phyloP scores from a whole-genome alignment of 1,139 yeast species.

The Williopsis jadinii region DNA sequence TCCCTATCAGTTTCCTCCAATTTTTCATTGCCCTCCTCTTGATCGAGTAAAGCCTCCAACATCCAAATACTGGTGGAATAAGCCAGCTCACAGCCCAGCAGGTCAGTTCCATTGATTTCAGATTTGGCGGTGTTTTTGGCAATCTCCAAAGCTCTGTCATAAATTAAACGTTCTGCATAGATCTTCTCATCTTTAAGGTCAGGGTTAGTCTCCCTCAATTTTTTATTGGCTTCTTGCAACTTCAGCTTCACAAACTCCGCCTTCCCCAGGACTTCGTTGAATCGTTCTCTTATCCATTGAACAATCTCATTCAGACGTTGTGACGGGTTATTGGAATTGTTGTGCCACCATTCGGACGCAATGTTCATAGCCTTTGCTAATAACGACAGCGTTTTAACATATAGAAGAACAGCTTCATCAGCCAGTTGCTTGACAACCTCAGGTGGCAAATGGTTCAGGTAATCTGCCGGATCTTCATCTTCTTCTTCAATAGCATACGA shows the following conservation, averaged over 20 bases:
- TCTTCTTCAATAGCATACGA: constrained; percentile 26
- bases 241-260: constrained; percentile 62
- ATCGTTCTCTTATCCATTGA: constrained; percentile 87
- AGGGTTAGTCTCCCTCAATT: constrained; percentile 10
- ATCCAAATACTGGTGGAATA: constrained; percentile 94
- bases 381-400: constrained; percentile 74
- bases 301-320: constrained; percentile 67
- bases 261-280: constrained; percentile 81
- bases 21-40: constrained; percentile 33
- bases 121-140: constrained; percentile 86
- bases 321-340: constrained; percentile 32
- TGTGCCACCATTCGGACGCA: constrained; percentile 87
- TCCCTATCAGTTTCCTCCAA: constrained; percentile 66
- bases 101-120: constrained; percentile 72
- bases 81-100: constrained; percentile 76
- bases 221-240: constrained; percentile 43
- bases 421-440: constrained; percentile 55
- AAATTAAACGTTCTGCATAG: constrained; percentile 77
- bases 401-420: constrained; percentile 80
- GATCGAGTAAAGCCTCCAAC: constrained; percentile 78
- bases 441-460: constrained; percentile 51
- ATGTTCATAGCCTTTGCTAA: constrained; percentile 80
- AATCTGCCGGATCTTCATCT: constrained; percentile 31
- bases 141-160: constrained; percentile 90
- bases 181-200: constrained; percentile 23